Evolutionary conservation across 169 alveolate species (phyloP), one percentile per base, ranked within the genome.

Genomic region (Plasmodium chabaudi): DNA sequence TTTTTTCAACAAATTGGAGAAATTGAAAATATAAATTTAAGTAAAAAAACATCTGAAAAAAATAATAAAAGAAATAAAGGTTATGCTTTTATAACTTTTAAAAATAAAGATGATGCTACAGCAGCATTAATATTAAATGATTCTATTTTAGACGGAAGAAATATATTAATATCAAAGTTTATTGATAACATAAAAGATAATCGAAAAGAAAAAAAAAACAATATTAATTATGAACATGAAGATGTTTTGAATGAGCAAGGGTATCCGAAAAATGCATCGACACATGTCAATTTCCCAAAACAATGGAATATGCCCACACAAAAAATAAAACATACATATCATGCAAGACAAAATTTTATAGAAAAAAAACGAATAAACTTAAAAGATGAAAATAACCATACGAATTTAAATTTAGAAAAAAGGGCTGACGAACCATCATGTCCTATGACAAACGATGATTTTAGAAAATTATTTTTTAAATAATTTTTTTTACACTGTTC

Each of bases 1-100:
- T 34, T 84, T 19, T 71, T 82, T 88, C 75, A 53, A 15, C 75
- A 86, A 59, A 68, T 92, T 2, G 87, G 91, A 15, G 88, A 87
- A 71, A 65, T 56, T 10, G 87, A 92, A 17, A 91, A 57, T 27
- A 77, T 87, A 49, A 34, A 84, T 56, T 63, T 74, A 60, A 72
- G 92, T 44, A 67, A 75, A 39, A 61, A 63, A 17, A 59, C 88
- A 3, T 92, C 94, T 2, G 79, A 75, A 49, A 87, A 92, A 10
- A 72, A 82, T 49, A 57, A 65, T 9, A 90, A 90, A 39, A 55
- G 88, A 63, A 88, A 92, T 42, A 92, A 74, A 51, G 94, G 94
- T 3, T 92, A 61, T 56, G 94, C 92, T 12, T 92, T 64, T 55
- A 68, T 92, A 9, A 72, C 86, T 9, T 92, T 92, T 84, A 75